Conservation (phyloP, 305 asterid genomes). For the Salvia sclarea region DNA sequence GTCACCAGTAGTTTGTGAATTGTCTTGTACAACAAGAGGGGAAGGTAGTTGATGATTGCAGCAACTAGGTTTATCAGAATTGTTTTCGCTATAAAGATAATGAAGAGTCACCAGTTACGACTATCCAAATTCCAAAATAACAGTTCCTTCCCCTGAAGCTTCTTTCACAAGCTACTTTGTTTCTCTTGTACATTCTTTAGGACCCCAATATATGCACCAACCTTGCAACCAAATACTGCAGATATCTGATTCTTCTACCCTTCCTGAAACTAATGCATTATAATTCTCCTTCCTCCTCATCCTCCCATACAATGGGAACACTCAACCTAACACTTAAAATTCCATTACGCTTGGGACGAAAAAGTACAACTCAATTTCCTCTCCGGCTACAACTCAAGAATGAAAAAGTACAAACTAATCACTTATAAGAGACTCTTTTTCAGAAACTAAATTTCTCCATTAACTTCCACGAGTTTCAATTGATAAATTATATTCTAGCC, state of each 20-base stretch:
- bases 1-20: too few species aligned
- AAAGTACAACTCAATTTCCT: not conserved
- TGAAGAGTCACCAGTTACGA: not conserved
- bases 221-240: constrained; percentile 3
- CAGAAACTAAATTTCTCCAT: not conserved
- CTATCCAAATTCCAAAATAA: not conserved
- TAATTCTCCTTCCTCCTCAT: not conserved
- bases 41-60: not conserved
- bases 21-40: too few species aligned
- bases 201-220: not conserved
- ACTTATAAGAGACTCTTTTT: not conserved
- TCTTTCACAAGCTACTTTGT: not conserved
- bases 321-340: not conserved
- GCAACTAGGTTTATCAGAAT: not conserved
- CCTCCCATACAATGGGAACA: not conserved
- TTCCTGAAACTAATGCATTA: not conserved
- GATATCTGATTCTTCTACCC: constrained; percentile 1
- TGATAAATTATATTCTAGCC: not conserved
- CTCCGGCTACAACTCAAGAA: not conserved
- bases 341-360: not conserved
- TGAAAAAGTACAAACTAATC: not conserved
- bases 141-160: not conserved
- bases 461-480: not conserved
- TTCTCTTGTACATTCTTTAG: not conserved
- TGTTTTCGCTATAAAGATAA: not conserved